phyloP scores from a whole-genome alignment of 2,329 filamentous ascomycete genomes.

The Trichoderma hamatum region DNA sequence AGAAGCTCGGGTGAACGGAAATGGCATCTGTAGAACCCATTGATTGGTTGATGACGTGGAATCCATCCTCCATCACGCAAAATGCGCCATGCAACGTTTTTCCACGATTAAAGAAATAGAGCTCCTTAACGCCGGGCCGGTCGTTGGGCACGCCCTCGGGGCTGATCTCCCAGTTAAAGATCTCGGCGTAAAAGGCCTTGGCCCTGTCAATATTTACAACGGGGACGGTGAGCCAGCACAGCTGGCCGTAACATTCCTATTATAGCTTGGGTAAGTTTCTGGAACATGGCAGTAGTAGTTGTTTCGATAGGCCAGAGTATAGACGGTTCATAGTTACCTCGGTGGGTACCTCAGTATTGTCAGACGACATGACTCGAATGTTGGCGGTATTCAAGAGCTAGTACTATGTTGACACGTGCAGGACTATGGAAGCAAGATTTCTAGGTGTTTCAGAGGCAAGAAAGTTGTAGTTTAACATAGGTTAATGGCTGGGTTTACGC shows the following conservation, averaged over 20 bases:
- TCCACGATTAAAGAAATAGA: constrained; percentile 43
- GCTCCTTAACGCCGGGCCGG: constrained; percentile 34
- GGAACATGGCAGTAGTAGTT: neutral
- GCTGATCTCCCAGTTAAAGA: constrained; percentile 41
- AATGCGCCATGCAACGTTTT: constrained; percentile 41
- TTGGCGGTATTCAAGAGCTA: neutral
- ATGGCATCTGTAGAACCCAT: constrained; percentile 32
- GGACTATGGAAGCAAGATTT: neutral
- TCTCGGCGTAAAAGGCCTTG: constrained; percentile 43
- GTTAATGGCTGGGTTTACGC: neutral
- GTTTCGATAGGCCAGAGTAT: neutral
- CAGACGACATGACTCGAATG: neutral
- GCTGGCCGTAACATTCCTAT: constrained; percentile 35
- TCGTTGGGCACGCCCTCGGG: constrained; percentile 31
- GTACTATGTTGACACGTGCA: neutral
- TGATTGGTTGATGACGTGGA: constrained; percentile 36
- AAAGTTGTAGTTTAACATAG: neutral
- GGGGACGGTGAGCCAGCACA: constrained; percentile 47
- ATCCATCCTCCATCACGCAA: constrained; percentile 38
- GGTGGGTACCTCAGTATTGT: constrained; percentile 7
- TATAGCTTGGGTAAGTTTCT: constrained; percentile 3
- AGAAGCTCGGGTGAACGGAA: constrained; percentile 41
- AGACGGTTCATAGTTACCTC: neutral
- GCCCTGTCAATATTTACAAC: constrained; percentile 41
- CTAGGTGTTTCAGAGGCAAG: neutral